Base-by-base conservation (phyloP, 192 early-diverging fungal species). In the Coemansia sp. region DNA sequence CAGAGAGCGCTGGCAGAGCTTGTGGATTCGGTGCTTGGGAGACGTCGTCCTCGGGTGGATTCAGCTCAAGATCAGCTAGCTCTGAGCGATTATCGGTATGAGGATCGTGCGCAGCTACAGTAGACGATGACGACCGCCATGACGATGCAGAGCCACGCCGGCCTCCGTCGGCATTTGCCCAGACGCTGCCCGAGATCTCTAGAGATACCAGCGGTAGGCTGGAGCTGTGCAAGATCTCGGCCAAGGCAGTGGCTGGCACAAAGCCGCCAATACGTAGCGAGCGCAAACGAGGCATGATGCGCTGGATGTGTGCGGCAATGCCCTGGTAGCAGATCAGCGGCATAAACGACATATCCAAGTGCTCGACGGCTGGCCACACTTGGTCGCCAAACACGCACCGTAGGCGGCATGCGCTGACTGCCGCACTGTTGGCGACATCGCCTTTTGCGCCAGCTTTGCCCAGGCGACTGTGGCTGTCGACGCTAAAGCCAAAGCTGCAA, bases 311-410 rank as follows among this genome's bases (percentile, higher is more conserved):
- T 6, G 62, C 67, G 7, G 59, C 67, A 42, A 75, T 58, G 58
- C 73, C 73, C 58, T 75, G 73, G 67, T 75, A 75, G 67, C 67
- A 75, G 67, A 75, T 69, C 62, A 75, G 67, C 73, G 73, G 73
- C 73, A 75, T 75, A 31, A 75, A 75, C 67, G 73, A 65, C 73
- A 75, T 75, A 48, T 75, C 73, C 38, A 75, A 59, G 63, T 75
- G 73, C 59, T 69, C 73, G 50, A 69, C 73, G 17, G 42, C 48
- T 9, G 73, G 73, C 73, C 73, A 75, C 25, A 55, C 58, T 57
- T 62, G 58, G 53, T 57, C 64, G 63, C 73, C 73, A 62, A 75
- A 75, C 53, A 75, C 66, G 38, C 66, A 36, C 53, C 73, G 67
- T 39, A 73, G 61, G 17, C 72, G 57, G 29, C 31, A 31, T 8